Percentiles rank a stretch among this genome's conserved stretches.
Conservation (phyloP, 1,284 basidiomycete species). For the Agaricales sp. region DNA sequence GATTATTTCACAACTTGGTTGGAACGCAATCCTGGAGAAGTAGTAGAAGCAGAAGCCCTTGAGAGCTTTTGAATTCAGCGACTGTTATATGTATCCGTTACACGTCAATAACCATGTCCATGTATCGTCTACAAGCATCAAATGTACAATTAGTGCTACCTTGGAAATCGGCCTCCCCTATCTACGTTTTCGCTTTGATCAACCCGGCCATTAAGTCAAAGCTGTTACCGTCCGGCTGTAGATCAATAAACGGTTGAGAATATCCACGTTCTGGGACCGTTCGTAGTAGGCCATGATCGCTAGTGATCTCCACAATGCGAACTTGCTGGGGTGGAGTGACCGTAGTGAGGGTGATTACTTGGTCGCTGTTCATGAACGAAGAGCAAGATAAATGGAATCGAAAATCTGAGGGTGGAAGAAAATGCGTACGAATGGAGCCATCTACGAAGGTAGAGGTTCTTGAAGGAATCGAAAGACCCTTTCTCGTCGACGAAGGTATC, state of each 20-base stretch:
- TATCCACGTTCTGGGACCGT: constrained; percentile 55
- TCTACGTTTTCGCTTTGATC: constrained; percentile 54
- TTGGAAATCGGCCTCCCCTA: too few species aligned
- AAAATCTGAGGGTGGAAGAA: neutral
- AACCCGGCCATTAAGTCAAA: constrained; percentile 93
- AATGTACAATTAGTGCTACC: too few species aligned
- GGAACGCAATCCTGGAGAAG: too few species aligned
- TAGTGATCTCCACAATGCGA: constrained; percentile 80
- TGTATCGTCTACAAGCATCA: too few species aligned
- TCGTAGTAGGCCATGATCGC: constrained; percentile 79
- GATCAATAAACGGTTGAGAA: constrained; percentile 27
- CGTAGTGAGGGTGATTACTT: constrained; percentile 76
- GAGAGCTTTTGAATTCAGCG: too few species aligned
- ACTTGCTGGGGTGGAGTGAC: constrained; percentile 60
- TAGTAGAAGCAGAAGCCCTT: too few species aligned
- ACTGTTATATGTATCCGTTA: too few species aligned
- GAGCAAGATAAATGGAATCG: neutral
- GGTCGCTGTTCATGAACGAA: constrained; percentile 46
- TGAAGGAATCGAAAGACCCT: constrained; percentile 70
- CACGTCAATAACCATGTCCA: too few species aligned
- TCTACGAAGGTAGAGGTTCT: constrained; percentile 65
- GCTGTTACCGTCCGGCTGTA: constrained; percentile 94
- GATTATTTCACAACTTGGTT: constrained; percentile 42
- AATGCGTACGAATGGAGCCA: constrained; percentile 85
- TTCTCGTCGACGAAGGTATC: constrained; percentile 48